phyloP scores from a whole-genome alignment of 2,329 filamentous ascomycete species.

The Colletotrichum chlorophyti region DNA sequence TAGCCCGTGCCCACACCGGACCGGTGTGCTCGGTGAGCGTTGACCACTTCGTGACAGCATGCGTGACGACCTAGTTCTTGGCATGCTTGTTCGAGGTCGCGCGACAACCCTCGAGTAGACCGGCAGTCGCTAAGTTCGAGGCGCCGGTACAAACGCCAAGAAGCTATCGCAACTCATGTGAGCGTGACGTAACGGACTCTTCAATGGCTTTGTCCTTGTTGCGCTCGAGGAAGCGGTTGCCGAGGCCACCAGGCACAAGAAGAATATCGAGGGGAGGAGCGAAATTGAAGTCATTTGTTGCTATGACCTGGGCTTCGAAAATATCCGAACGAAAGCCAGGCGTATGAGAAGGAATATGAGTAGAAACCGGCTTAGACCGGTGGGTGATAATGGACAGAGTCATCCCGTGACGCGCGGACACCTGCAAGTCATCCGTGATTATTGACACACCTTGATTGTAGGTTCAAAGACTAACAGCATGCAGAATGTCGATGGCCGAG shows the following conservation, averaged over 20 bases:
- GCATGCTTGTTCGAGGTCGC: constrained; percentile 68
- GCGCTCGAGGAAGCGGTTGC: constrained; percentile 34
- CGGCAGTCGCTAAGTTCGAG: constrained; percentile 58
- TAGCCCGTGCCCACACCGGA: no score
- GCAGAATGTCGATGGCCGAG: constrained; percentile 1
- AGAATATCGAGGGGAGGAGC: constrained; percentile 43
- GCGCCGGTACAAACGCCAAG: constrained; percentile 71
- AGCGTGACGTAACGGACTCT: constrained; percentile 50
- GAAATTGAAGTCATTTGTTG: constrained; percentile 45
- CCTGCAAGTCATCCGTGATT: neutral
- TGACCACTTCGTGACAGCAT: no score
- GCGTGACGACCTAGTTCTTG: constrained; percentile 50
- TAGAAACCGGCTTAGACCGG: constrained; percentile 39
- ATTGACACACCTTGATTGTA: no score
- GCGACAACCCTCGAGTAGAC: constrained; percentile 59
- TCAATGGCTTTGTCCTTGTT: constrained; percentile 32
- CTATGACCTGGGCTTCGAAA: constrained; percentile 32
- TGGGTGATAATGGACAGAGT: constrained; percentile 37
- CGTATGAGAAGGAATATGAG: constrained; percentile 8
- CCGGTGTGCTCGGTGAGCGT: no score
- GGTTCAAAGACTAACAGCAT: neutral
- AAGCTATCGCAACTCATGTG: constrained; percentile 54
- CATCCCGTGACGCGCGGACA: constrained; percentile 27
- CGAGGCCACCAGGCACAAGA: constrained; percentile 46
- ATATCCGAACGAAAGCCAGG: neutral